Evolutionary conservation across 345 rosid genomes (phyloP).

Genomic region (Pseudoturritis turrita): DNA sequence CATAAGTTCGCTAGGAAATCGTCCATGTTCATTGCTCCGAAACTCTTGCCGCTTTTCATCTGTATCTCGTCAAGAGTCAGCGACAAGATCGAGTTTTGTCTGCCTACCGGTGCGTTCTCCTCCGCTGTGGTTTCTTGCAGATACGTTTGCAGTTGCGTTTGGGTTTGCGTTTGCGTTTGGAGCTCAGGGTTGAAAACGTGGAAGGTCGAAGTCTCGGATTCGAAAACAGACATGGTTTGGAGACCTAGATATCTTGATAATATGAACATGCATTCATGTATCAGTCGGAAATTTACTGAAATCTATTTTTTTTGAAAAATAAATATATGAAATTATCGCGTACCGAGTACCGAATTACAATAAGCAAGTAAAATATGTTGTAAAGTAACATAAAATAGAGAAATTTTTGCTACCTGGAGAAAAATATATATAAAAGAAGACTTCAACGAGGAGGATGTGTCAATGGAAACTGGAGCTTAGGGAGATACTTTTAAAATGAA

Average conservation of each 20-base stretch:
- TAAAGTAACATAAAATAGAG: background rate
- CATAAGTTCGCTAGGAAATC: constrained; percentile 75
- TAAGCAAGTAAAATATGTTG: background rate
- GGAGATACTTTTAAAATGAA: constrained; percentile 22
- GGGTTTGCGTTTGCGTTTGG: constrained; percentile 9
- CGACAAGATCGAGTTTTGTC: constrained; percentile 53
- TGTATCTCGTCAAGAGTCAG: constrained; percentile 83
- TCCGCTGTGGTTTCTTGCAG: background rate
- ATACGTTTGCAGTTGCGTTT: constrained; percentile 6
- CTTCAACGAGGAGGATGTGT: constrained; percentile 11
- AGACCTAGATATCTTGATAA: constrained; percentile 7
- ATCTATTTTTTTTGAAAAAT: background rate
- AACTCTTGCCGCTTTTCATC: constrained; percentile 64
- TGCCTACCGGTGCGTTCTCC: background rate
- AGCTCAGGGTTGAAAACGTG: constrained; percentile 14
- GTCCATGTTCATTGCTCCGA: constrained; percentile 95
- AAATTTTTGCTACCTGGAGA: constrained; percentile 17
- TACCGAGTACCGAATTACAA: background rate
- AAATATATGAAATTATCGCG: background rate
- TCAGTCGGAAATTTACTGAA: background rate
- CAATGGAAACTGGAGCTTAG: constrained; percentile 27
- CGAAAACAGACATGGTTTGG: constrained; percentile 21
- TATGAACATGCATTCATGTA: constrained; percentile 21
- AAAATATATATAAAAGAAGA: background rate
- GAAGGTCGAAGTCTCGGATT: constrained; percentile 26